Evolutionary conservation across 75 land plant genomes (phyloP), one percentile per base, ranked within the genome.

Genomic region (Cunninghamia lanceolata): DNA sequence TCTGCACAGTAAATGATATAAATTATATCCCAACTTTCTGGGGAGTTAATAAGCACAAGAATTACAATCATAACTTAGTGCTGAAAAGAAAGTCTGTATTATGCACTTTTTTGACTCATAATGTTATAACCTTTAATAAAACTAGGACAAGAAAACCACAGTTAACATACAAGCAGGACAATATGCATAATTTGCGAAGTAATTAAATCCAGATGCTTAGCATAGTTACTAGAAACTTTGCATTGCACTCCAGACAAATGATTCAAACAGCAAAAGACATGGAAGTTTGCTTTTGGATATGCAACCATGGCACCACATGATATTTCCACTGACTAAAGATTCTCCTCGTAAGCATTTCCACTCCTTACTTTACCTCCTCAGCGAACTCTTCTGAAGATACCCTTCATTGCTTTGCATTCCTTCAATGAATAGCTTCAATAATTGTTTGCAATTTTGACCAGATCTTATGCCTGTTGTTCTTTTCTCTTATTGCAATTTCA

Each of bases 1-100:
- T 94, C 99, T 98, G 99, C 75, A 75, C 25, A 46, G 9, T 25
- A 82, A 82, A n/a, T 59, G 36, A 84, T 84, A 17, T 19, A 84
- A 17, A 35, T 63, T 56, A 34, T 35, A 35, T 84, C 19, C 66
- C 40, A 46, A 15, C 84, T n/a, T n/a, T n/a, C n/a, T 14, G 25
- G 54, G 4, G 14, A 45, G 4, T 4, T n/a, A 82, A 54, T 85
- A 16, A 46, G 35, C 43, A 19, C 42, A 73, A 71, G 36, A 52
- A 7, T 47, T n/a, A n/a, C 38, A 30, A 43, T 56, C 17, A n/a
- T 84, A 38, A n/a, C 11, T 32, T 50, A 25, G 2, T 28, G 13
- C n/a, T 45, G 1, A n/a, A 40, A 36, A n/a, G 43, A n/a, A 82
- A 25, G 10, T 39, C 32, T 25, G 40, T 40, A 25, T 28, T 40